Base-by-base conservation (phyloP, 2,329 filamentous ascomycete genomes). In the Colletotrichum filicis region DNA sequence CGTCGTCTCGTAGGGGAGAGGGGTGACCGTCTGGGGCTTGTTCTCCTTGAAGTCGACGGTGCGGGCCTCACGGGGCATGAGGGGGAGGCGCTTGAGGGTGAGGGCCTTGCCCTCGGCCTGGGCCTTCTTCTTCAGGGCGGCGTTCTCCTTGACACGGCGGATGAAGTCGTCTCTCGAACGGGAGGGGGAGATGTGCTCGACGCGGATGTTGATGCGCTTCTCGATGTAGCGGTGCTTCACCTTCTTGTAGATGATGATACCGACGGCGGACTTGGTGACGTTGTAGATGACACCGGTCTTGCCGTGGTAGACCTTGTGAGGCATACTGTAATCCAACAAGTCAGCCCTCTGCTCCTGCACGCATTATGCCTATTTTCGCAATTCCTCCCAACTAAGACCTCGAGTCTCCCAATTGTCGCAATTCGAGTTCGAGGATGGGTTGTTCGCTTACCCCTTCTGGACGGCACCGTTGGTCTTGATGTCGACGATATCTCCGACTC, bases 211-310 rank as follows among this genome's bases (percentile, higher is more conserved):
- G 90, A 99, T 92, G 87, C 97, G 96, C 95, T 99, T 99, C 94
- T 99, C 97, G 86, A 99, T 91, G 92, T 98, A 99, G 84, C 96
- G 94, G 93, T 98, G 97, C 89, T 95, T 95, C 86, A 99, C 97
- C 87, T 97, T 95, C 92, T 98, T 98, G 94, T 97, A 96, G 89
- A 99, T 94, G 89, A 99, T 98, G 87, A 99, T 94, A 83, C 97
- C 97, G 85, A 99, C 95, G 78, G 97, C 94, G 82, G 92, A 94
- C 92, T 98, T 98, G 88, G 96, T 97, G 82, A 99, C 97, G 91
- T 99, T 99, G 94, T 97, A 98, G 88, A 98, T 89, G 82, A 98
- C 94, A 85, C 95, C 95, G 77, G 95, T 98, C 94, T 98, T 98
- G 84, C 96, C 97, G 92, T 98, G 95, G 93, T 97, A 98, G 89